A percentile compares a stretch with the other conserved stretches of the same genome.
phyloP scores from a whole-genome alignment of 352 stramenopile species.

The Elongisporangium prolatum region DNA sequence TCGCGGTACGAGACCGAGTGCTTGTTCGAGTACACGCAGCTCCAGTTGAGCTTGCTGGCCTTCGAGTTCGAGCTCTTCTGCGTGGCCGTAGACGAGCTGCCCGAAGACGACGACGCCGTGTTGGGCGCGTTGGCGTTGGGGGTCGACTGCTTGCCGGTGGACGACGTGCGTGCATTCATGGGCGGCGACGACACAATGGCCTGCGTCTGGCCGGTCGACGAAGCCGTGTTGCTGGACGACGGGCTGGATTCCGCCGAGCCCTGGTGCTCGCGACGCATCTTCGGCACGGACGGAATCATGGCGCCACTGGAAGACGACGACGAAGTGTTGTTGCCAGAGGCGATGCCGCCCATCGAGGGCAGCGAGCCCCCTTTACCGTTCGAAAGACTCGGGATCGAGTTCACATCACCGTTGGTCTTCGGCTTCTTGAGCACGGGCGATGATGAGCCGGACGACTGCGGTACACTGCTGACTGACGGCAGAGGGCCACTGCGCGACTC shows the following conservation, averaged over 20 bases:
- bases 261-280: constrained; percentile 58
- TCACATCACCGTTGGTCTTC: constrained; percentile 56
- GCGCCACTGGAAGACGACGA: constrained; percentile 7
- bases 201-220: constrained; percentile 8
- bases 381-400: constrained; percentile 55
- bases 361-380: constrained; percentile 58
- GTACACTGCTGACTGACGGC: constrained; percentile 14
- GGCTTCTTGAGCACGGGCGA: constrained; percentile 76
- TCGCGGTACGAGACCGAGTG: constrained; percentile 66
- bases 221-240: constrained; percentile 23
- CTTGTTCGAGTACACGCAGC: constrained; percentile 75
- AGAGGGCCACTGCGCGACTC: constrained; percentile 19
- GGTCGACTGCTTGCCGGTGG: constrained; percentile 15
- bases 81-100: constrained; percentile 39
- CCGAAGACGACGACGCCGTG: constrained; percentile 23
- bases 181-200: constrained; percentile 23
- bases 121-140: constrained; percentile 10
- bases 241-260: constrained; percentile 57
- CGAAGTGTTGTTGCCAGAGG: constrained; percentile 14
- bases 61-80: constrained; percentile 79
- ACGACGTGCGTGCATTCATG: constrained; percentile 14
- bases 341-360: constrained; percentile 30
- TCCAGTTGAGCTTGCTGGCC: constrained; percentile 83
- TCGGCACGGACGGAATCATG: constrained; percentile 38
- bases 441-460: constrained; percentile 27